Evolutionary conservation across 257 asterid genomes (phyloP).

Genomic region (Scutellaria baicalensis): DNA sequence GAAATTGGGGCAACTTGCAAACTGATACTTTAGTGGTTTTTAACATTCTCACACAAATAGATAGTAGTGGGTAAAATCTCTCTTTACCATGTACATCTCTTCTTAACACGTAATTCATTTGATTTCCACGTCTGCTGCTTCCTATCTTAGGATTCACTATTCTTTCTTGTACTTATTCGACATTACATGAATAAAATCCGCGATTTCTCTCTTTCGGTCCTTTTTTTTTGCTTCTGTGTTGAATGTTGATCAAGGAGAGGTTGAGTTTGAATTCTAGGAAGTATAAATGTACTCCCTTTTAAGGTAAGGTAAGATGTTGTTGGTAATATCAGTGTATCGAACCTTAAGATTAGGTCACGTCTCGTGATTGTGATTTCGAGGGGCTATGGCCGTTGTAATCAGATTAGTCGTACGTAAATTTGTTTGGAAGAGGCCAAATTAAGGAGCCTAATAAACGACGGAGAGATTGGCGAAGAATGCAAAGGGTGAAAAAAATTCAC

Average conservation of each 20-base stretch:
- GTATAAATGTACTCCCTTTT: too few species aligned
- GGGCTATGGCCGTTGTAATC: too few species aligned
- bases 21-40: not conserved
- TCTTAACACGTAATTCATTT: not conserved
- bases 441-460: constrained; percentile 2
- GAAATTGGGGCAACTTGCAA: constrained; percentile 1
- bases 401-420: too few species aligned
- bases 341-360: too few species aligned
- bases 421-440: not conserved
- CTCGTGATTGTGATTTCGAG: too few species aligned
- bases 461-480: constrained; percentile 27
- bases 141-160: not conserved
- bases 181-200: not conserved
- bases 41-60: not conserved
- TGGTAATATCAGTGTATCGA: too few species aligned
- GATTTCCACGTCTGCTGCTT: not conserved
- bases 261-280: too few species aligned
- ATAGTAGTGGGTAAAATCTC: too few species aligned
- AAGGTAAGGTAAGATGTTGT: too few species aligned
- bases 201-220: not conserved
- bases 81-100: not conserved
- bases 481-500: constrained; percentile 17
- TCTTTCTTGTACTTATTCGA: constrained; percentile 7
- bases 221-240: not conserved
- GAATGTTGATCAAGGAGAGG: not conserved